A percentile compares a stretch with the other conserved stretches of the same genome.
Evolutionary conservation across 495 filamentous ascomycete genomes (phyloP).

Genomic region (Peziza echinospora): DNA sequence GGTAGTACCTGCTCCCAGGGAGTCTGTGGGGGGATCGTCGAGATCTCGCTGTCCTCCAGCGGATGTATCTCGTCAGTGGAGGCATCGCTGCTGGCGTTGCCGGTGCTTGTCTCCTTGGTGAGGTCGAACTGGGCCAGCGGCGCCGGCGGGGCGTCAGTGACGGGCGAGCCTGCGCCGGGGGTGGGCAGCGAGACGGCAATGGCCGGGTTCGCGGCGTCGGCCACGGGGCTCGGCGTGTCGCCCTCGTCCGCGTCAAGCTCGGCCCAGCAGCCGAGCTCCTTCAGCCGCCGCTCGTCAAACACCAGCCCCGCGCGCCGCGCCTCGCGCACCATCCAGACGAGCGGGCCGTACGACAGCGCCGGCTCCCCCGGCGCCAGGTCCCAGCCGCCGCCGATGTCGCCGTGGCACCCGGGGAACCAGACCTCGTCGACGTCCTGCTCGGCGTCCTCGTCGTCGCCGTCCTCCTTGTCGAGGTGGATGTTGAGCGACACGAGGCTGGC

Average conservation of each 20-base stretch:
- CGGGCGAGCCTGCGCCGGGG: neutral
- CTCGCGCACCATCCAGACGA: constrained; percentile 56
- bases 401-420: constrained; percentile 70
- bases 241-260: constrained; percentile 13
- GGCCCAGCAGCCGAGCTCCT: constrained; percentile 35
- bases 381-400: constrained; percentile 74
- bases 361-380: constrained; percentile 33
- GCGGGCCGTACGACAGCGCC: constrained; percentile 48
- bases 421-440: constrained; percentile 61
- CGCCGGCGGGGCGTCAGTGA: no score
- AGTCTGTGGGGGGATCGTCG: no score
- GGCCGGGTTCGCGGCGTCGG: neutral
- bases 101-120: no score
- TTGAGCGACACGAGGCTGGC: constrained; percentile 6
- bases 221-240: neutral
- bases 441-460: constrained; percentile 33
- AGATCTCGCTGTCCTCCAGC: no score
- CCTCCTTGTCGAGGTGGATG: constrained; percentile 8
- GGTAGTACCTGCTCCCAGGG: no score
- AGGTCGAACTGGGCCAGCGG: no score
- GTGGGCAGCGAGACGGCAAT: neutral
- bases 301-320: constrained; percentile 49
- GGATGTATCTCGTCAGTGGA: no score
- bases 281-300: constrained; percentile 48
- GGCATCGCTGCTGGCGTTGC: no score